These are phyloP conservation scores for Myxozyma kluyveri DNA, from an alignment of 805 yeast genomes.

Conservation along the genomic window DNA sequence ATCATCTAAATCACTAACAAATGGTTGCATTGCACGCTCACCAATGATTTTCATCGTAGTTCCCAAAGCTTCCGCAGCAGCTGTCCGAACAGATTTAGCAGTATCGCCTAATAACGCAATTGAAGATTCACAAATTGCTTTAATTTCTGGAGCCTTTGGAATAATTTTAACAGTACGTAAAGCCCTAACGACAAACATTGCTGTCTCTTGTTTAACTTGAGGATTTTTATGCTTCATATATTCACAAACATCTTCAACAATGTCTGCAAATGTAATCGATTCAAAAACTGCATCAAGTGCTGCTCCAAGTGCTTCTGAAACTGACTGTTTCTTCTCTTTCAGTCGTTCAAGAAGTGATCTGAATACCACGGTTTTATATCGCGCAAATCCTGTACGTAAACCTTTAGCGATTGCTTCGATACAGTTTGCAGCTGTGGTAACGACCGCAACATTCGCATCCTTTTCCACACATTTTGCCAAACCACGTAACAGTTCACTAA, in stretches of 20 bases:
- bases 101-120: conserved; percentile 74
- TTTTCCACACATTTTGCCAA: conserved; percentile 66
- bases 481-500: conserved; percentile 56
- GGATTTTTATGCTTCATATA: conserved; percentile 78
- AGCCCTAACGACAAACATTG: conserved; percentile 62
- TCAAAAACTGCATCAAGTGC: conserved; percentile 65
- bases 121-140: conserved; percentile 53
- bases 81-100: conserved; percentile 76
- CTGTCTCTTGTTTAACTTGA: conserved; percentile 69
- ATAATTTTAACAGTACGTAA: conserved; percentile 48
- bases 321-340: conserved; percentile 81
- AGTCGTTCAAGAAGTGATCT: conserved; percentile 72
- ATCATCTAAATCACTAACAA: conserved; percentile 71
- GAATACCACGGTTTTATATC: conserved; percentile 53
- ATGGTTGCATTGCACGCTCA: conserved; percentile 57
- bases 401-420: conserved; percentile 64
- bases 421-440: conserved; percentile 70
- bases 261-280: conserved; percentile 39
- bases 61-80: conserved; percentile 76
- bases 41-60: conserved; percentile 81
- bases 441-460: conserved; percentile 89
- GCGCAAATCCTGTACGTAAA: conserved; percentile 54
- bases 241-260: conserved; percentile 58
- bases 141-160: conserved; percentile 57
- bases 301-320: conserved; percentile 63